Conservation (phyloP, 352 stramenopile species). For the Globisporangium parvum region DNA sequence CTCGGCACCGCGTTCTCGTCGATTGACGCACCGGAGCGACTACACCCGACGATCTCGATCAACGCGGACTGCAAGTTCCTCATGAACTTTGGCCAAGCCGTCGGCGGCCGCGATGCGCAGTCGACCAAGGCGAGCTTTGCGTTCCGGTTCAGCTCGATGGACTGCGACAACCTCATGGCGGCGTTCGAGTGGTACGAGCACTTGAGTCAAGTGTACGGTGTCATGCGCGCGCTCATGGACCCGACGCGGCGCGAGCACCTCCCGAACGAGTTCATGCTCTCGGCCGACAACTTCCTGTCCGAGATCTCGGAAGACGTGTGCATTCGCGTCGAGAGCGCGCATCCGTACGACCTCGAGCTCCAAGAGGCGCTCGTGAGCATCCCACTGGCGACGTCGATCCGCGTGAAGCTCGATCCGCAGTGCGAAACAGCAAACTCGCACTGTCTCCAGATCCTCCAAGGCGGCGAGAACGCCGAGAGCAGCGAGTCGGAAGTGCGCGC, state of each 20-base stretch:
- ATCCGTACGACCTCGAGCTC: slow-evolving; percentile 79
- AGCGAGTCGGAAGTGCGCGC: slow-evolving; percentile 75
- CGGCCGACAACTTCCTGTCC: slow-evolving; percentile 83
- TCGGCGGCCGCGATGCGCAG: slow-evolving; percentile 19
- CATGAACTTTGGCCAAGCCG: slow-evolving; percentile 55
- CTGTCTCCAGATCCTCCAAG: slow-evolving; percentile 84
- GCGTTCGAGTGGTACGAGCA: slow-evolving; percentile 86
- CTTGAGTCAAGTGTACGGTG: slow-evolving; percentile 77
- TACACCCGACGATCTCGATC: slow-evolving; percentile 78
- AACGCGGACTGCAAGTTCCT: slow-evolving; percentile 72
- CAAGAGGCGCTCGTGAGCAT: slow-evolving; percentile 79
- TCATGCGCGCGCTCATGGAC: slow-evolving; percentile 82
- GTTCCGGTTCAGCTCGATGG: slow-evolving; percentile 77
- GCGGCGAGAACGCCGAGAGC: slow-evolving; percentile 38
- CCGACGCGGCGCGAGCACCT: slow-evolving; percentile 23
- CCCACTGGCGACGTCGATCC: slow-evolving; percentile 77
- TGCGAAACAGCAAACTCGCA: slow-evolving; percentile 84
- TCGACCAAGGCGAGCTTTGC: slow-evolving; percentile 52
- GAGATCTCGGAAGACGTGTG: slow-evolving; percentile 83
- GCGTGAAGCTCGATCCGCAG: slow-evolving; percentile 64
- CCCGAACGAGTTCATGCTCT: slow-evolving; percentile 84
- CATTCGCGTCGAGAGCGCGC: slow-evolving; percentile 65
- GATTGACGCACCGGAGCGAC: slow-evolving; percentile 26
- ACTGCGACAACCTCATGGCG: slow-evolving; percentile 83
- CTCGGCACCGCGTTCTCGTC: slow-evolving; percentile 78